Evolutionary conservation across 2,329 filamentous ascomycete genomes (phyloP), one percentile per base, ranked within the genome.

Genomic region (Aspergillus proliferans): DNA sequence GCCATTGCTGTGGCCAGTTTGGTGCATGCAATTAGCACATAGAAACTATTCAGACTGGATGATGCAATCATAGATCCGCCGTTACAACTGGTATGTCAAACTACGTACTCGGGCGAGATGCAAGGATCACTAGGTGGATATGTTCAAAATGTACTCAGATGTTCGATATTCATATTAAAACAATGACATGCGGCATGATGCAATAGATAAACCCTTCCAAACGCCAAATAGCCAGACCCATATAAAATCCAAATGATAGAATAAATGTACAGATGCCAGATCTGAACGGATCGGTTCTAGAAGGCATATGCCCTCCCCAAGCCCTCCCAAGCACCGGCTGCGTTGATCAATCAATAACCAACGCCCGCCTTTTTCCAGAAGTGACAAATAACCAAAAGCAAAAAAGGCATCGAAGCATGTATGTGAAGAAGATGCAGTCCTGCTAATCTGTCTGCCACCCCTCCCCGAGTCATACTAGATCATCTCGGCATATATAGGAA

Each of bases 181-280:
- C 21, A 43, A 43, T 43, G 22, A 45, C 8, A n/a, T 28, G 26
- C 14, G 34, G 50, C 45, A 47, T 42, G 46, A 36, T 54, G 48
- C 50, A 46, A 45, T 41, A 40, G 51, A 49, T 41, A 56, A 56
- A 55, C 30, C 41, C 41, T 50, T 51, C 44, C 51, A 53, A 47
- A 58, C 57, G 52, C 53, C 57, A 30, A 42, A 49, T 38, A 53
- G 47, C 46, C 48, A 49, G 53, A 43, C 53, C 56, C 52, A 52
- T 57, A 57, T 58, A 43, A 49, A 53, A 43, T 39, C 36, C n/a
- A 19, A 39, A 30, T 12, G 26, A 30, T 30, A 30, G 18, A 41
- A 54, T 45, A 47, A 56, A 60, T 64, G 48, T 63, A 64, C 62
- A 61, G 53, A 49, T 53, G 46, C 51, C 49, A 47, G 50, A 58